These are phyloP conservation scores for Baudoinia panamericana DNA, from an alignment of 495 filamentous ascomycete genomes.

Conservation along the genomic window DNA sequence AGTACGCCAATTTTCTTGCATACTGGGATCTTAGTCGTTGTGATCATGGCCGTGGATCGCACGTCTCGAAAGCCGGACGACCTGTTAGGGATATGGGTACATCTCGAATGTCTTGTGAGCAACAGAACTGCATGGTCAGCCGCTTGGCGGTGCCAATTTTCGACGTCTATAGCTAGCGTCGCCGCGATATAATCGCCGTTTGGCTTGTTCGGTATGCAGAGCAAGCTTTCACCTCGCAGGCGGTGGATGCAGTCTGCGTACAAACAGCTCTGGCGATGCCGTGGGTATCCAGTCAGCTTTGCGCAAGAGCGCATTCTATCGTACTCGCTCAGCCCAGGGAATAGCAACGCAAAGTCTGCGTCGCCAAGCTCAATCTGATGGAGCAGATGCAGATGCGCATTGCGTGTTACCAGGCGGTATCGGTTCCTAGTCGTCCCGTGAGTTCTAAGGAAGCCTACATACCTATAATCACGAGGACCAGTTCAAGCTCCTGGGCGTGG, in stretches of 20 bases:
- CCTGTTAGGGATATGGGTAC: no score
- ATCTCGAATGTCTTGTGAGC: no score
- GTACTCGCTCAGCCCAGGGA: slow-evolving; percentile 21
- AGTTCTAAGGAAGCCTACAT: slow-evolving; percentile 30
- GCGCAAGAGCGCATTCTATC: slow-evolving; percentile 19
- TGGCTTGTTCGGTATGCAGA: slow-evolving; percentile 30
- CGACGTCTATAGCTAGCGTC: slow-evolving; percentile 22
- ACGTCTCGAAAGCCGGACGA: no score
- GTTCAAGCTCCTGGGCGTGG: slow-evolving; percentile 26
- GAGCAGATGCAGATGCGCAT: slow-evolving; percentile 28
- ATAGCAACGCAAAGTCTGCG: slow-evolving; percentile 26
- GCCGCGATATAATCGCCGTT: slow-evolving; percentile 21
- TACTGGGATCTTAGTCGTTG: no score
- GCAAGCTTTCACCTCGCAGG: slow-evolving; percentile 23
- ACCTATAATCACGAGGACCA: slow-evolving; percentile 27
- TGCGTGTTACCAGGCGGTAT: slow-evolving; percentile 24
- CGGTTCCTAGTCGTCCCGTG: slow-evolving; percentile 22
- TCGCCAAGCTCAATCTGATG: slow-evolving; percentile 34
- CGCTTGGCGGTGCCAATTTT: slow-evolving; percentile 19
- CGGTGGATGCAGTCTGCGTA: slow-evolving; percentile 21
- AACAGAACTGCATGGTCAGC: slow-evolving; percentile 25
- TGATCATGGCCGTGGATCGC: no score
- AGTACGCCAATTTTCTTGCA: no score
- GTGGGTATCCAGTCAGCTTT: slow-evolving; percentile 31
- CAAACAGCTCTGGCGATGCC: slow-evolving; percentile 26